Evolutionary conservation across 805 yeast species (phyloP), one percentile per base, ranked within the genome.

Genomic region (Ogataea dorogensis): DNA sequence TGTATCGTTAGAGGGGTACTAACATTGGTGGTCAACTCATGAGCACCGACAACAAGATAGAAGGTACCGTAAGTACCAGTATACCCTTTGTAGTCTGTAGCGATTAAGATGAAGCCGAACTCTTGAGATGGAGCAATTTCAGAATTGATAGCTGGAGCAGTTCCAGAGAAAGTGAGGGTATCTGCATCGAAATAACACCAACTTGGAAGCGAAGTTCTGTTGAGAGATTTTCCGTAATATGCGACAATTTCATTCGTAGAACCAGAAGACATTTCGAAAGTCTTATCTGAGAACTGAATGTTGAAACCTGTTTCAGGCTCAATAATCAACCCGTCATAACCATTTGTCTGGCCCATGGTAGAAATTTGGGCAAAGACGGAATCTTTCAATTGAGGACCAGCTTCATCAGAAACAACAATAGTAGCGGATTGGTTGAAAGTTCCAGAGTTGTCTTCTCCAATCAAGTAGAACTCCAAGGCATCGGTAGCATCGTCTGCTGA

Each of bases 121-220:
- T 68, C 64, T 46, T 76, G 68, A 25, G 95, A 86, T 8, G 97
- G 98, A 1, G 98, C 98, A 49, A 87, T 82, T 12, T 74, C 70
- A 2, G 96, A 85, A 48, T 86, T 82, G 20, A 86, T 86, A 6
- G 82, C 68, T 8, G 98, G 98, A 1, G 96, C 91, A 1, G 81
- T 80, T 20, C 98, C 98, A 27, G 77, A 69, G 60, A 88, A 91
- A 14, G 84, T 73, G 46, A 86, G 64, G 24, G 69, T 67, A 36
- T 66, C 65, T 5, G 72, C 51, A 53, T 87, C 80, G 55, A 91
- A 93, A 36, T 64, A 61, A 33, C 87, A 66, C 98, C 98, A 93
- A 54, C 77, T 81, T 24, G 98, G 98, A 38, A 93, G 68, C 3
- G 98, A 91, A 1, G 95, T 75, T 55, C 89, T 76, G 58, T 86